A percentile compares a stretch with the other conserved stretches of the same genome.
These are phyloP conservation scores for Tetracladium maxilliforme DNA, from an alignment of 2,329 filamentous ascomycete species.

Conservation along the genomic window DNA sequence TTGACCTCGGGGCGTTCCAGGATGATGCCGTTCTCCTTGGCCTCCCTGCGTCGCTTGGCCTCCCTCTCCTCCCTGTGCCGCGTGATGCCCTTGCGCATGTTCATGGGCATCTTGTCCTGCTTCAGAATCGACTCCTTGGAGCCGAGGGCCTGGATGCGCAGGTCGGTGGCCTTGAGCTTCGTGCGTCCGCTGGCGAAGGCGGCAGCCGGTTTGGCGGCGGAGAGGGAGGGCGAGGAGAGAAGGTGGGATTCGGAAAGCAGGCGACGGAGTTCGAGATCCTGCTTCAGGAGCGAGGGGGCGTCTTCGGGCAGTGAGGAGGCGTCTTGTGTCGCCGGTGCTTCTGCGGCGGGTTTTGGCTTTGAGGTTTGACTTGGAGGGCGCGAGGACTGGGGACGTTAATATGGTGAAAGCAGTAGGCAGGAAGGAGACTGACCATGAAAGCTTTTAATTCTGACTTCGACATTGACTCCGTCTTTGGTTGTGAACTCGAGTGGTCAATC, in stretches of 20 bases:
- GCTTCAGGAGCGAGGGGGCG: conserved; percentile 59
- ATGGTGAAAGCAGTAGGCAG: not conserved
- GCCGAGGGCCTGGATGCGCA: conserved; percentile 70
- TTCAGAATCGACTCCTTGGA: conserved; percentile 60
- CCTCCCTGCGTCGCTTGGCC: conserved; percentile 58
- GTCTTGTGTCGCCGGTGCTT: conserved; percentile 37
- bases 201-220: conserved; percentile 28
- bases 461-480: conserved; percentile 21
- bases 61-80: conserved; percentile 53
- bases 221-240: conserved; percentile 38
- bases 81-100: conserved; percentile 71
- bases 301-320: too few relatives aligned
- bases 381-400: conserved; percentile 10
- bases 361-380: conserved; percentile 10
- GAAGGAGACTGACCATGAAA: conserved; percentile 48
- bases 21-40: conserved; percentile 80
- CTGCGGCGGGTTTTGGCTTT: conserved; percentile 9
- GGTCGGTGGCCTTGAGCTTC: conserved; percentile 67
- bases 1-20: conserved; percentile 43
- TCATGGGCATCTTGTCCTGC: conserved; percentile 82
- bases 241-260: conserved; percentile 87
- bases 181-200: conserved; percentile 55
- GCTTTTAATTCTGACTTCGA: conserved; percentile 59
- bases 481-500: conserved; percentile 21
- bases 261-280: conserved; percentile 83